Conservation (phyloP, 108 stramenopile genomes). For the Tribonema minus region DNA sequence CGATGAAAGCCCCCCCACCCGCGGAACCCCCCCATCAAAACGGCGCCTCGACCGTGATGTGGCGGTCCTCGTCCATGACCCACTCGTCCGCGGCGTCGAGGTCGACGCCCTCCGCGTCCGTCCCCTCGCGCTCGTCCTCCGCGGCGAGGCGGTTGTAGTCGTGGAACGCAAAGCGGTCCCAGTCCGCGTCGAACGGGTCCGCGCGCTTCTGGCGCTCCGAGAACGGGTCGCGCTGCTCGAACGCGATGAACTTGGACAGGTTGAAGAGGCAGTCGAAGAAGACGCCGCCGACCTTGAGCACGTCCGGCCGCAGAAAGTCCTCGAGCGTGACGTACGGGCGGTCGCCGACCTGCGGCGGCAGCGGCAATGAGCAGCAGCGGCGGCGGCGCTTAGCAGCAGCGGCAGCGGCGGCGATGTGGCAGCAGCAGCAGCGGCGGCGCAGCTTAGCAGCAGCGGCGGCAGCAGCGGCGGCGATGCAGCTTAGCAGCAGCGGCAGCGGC, state of each 20-base stretch:
- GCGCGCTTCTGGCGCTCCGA: constrained; percentile 66
- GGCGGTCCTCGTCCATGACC: constrained; percentile 22
- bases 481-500: too few species aligned
- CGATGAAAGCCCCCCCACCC: too few species aligned
- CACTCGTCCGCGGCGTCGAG: constrained; percentile 41
- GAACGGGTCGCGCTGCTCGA: constrained; percentile 95
- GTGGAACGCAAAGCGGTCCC: constrained; percentile 69
- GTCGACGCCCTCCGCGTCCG: constrained; percentile 18
- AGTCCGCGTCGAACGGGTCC: constrained; percentile 92
- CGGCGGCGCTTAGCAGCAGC: too few species aligned
- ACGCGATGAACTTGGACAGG: constrained; percentile 91
- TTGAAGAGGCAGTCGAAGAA: constrained; percentile 96
- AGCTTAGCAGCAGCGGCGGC: too few species aligned
- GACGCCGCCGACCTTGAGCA: constrained; percentile 80
- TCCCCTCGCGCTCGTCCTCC: constrained; percentile 23
- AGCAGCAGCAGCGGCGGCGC: too few species aligned
- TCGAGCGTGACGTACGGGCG: constrained; percentile 36
- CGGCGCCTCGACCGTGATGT: neutral
- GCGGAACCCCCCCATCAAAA: too few species aligned
- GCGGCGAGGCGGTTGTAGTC: constrained; percentile 48
- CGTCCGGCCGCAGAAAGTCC: constrained; percentile 82
- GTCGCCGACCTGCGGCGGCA: constrained; percentile 34
- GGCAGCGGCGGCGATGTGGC: too few species aligned
- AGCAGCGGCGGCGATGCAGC: too few species aligned
- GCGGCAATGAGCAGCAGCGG: too few species aligned